A percentile compares a stretch with the other conserved stretches of the same genome.
phyloP scores from a whole-genome alignment of 169 alveolate genomes.

The Plasmodium reichenowi region DNA sequence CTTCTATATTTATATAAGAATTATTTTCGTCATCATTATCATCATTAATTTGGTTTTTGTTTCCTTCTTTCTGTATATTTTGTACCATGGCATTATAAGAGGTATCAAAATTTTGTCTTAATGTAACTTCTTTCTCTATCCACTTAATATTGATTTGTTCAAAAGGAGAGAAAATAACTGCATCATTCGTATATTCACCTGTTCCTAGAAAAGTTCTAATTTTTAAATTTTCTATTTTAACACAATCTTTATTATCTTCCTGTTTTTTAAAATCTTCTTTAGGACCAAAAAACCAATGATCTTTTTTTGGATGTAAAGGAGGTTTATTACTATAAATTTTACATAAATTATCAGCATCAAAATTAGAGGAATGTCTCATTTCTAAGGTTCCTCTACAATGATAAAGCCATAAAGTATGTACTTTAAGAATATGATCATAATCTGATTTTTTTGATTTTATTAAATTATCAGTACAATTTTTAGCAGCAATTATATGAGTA shows the following conservation, averaged over 20 bases:
- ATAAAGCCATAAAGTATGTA: constrained; percentile 93
- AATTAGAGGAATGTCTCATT: constrained; percentile 83
- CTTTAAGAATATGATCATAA: constrained; percentile 86
- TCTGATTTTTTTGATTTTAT: constrained; percentile 85
- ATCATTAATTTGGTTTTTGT: constrained; percentile 21
- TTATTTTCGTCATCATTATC: constrained; percentile 36
- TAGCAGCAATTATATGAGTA: constrained; percentile 93
- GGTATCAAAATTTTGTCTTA: constrained; percentile 78
- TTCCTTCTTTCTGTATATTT: not conserved
- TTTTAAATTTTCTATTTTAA: constrained; percentile 81
- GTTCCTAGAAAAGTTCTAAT: constrained; percentile 89
- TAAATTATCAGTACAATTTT: constrained; percentile 91
- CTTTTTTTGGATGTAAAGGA: constrained; percentile 90
- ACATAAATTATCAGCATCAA: constrained; percentile 91
- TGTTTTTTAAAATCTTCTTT: constrained; percentile 72
- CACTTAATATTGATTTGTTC: constrained; percentile 87
- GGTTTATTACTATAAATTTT: constrained; percentile 89
- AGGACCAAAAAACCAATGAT: constrained; percentile 90
- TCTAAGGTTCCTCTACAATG: constrained; percentile 92
- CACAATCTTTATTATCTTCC: constrained; percentile 78
- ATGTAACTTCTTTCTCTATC: constrained; percentile 88
- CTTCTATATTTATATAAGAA: constrained; percentile 22
- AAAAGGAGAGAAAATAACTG: constrained; percentile 88
- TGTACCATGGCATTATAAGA: not conserved
- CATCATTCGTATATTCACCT: constrained; percentile 90